phyloP scores from a whole-genome alignment of 2,329 filamentous ascomycete genomes.

The Phoma sp. region DNA sequence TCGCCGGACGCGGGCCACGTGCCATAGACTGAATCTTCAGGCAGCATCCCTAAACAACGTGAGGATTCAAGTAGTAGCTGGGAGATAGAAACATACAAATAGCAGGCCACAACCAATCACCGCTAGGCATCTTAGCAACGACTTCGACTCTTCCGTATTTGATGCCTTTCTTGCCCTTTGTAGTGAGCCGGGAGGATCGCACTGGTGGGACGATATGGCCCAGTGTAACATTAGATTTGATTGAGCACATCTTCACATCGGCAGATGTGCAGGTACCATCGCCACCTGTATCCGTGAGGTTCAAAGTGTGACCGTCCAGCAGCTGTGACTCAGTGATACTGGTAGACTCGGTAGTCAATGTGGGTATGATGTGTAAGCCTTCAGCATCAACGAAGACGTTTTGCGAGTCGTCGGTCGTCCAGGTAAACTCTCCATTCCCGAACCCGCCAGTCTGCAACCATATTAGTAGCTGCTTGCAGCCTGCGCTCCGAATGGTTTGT shows the following conservation, averaged over 20 bases:
- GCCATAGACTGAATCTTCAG: conserved; percentile 74
- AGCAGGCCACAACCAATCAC: conserved; percentile 88
- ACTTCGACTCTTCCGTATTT: conserved; percentile 84
- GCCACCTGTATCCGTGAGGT: conserved; percentile 32
- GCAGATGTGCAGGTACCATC: conserved; percentile 72
- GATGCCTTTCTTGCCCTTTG: conserved; percentile 73
- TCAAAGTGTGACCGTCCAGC: conserved; percentile 55
- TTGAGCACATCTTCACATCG: conserved; percentile 66
- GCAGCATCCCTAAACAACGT: conserved; percentile 54
- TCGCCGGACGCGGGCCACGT: conserved; percentile 80
- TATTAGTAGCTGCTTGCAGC: background rate
- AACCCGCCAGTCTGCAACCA: conserved; percentile 65
- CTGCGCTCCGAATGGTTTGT: background rate
- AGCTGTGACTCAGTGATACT: conserved; percentile 70
- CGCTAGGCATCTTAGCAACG: conserved; percentile 74
- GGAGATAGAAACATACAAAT: conserved; percentile 62
- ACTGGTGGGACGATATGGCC: conserved; percentile 77
- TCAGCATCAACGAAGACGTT: conserved; percentile 77
- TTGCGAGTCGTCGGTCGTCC: conserved; percentile 73
- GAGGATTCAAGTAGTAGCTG: background rate
- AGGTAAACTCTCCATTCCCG: conserved; percentile 74
- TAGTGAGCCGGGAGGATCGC: conserved; percentile 78
- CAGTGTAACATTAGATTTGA: conserved; percentile 77
- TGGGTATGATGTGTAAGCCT: conserved; percentile 76
- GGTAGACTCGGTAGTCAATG: conserved; percentile 71